Evolutionary conservation across 2,329 filamentous ascomycete species (phyloP).

Genomic region (Fusarium annulatum): DNA sequence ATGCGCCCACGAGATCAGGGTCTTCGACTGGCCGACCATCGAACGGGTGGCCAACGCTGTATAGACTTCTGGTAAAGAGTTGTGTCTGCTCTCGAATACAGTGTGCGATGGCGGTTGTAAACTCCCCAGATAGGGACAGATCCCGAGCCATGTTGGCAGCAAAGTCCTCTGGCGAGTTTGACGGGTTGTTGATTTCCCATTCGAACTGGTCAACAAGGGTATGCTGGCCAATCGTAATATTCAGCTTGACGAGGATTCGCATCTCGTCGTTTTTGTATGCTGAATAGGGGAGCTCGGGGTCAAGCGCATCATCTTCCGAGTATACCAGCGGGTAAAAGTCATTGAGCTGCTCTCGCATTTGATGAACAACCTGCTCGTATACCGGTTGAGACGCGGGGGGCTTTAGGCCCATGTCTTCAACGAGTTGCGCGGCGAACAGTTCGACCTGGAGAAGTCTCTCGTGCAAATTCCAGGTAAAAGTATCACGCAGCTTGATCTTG

Average conservation of each 20-base stretch:
- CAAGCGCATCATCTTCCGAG: conserved; percentile 88
- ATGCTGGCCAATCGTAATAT: conserved; percentile 95
- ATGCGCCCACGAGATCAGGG: conserved; percentile 84
- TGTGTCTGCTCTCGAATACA: conserved; percentile 97
- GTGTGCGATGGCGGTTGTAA: conserved; percentile 96
- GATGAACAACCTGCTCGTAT: conserved; percentile 69
- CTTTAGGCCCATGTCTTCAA: conserved; percentile 89
- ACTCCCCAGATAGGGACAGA: conserved; percentile 91
- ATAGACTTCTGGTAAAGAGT: conserved; percentile 91
- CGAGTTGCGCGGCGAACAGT: conserved; percentile 86
- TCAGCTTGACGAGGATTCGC: conserved; percentile 94
- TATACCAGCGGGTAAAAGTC: conserved; percentile 95
- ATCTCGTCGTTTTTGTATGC: conserved; percentile 99
- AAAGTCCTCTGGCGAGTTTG: conserved; percentile 95
- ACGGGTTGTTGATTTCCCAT: conserved; percentile 97
- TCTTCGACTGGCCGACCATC: conserved; percentile 95
- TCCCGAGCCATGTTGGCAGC: conserved; percentile 89
- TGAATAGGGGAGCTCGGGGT: conserved; percentile 88
- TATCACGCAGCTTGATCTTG: conserved; percentile 94
- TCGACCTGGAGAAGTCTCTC: conserved; percentile 85
- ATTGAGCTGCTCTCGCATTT: conserved; percentile 88
- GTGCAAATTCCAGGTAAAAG: conserved; percentile 98
- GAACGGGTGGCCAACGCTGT: conserved; percentile 93
- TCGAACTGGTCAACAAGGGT: conserved; percentile 97
- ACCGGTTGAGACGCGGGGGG: conserved; percentile 74